These are phyloP conservation scores for Mycena galericulata DNA, from an alignment of 768 basidiomycete species.

Conservation along the genomic window DNA sequence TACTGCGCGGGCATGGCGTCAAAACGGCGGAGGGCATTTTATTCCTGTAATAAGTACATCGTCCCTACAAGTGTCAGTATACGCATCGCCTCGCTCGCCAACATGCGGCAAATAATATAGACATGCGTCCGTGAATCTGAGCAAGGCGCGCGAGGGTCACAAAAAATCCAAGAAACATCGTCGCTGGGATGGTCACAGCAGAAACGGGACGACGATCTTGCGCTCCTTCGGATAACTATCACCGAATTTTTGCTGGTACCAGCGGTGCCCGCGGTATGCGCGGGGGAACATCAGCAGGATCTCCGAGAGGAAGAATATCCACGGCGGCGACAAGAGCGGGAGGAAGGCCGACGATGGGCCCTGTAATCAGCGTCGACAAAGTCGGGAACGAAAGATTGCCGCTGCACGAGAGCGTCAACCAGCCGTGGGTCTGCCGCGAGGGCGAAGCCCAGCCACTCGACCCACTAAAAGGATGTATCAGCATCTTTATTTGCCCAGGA, in stretches of 20 bases:
- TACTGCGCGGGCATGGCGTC: conserved; percentile 23
- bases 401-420: conserved; percentile 19
- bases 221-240: conserved; percentile 82
- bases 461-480: no score
- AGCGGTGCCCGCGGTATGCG: conserved; percentile 83
- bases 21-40: conserved; percentile 16
- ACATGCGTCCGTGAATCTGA: no score
- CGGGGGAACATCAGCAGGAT: conserved; percentile 84
- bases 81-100: no score
- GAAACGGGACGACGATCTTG: conserved; percentile 82
- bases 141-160: no score
- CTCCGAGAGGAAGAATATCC: conserved; percentile 82
- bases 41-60: neutral
- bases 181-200: conserved; percentile 58
- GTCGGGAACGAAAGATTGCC: conserved; percentile 38
- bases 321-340: conserved; percentile 74
- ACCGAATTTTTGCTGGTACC: conserved; percentile 86
- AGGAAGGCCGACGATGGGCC: conserved; percentile 42
- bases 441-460: conserved; percentile 93
- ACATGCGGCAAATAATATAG: no score
- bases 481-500: no score
- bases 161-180: no score
- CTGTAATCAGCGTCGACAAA: conserved; percentile 25
- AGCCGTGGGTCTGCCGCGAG: conserved; percentile 70
- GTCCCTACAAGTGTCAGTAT: no score